Base-by-base conservation (phyloP, 495 filamentous ascomycete genomes). In the Clavariopsis aquatica region DNA sequence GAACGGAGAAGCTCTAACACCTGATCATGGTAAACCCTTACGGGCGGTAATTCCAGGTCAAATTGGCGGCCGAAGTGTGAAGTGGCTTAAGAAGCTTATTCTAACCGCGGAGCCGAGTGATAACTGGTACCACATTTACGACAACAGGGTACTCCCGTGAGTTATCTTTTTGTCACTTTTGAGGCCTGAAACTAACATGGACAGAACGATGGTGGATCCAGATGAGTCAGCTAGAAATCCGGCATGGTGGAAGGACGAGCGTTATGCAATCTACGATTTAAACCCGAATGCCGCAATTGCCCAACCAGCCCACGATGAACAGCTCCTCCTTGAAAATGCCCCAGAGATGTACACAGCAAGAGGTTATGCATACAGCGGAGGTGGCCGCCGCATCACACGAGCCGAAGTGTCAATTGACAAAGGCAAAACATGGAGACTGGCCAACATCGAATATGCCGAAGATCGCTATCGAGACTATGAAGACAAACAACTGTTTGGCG, bases 51-150 rank as follows among this genome's bases (percentile, higher is more conserved):
- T 98, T 8, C 93, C 93, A 0, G 92, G 93, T 3, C 92, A 96
- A 75, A 97, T 98, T 64, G 93, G 93, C 45, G 93, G 93, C 6
- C 81, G 93, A 51, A 96, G 92, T 74, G 93, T 98, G 27, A 98
- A 98, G 75, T 98, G 93, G 93, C 70, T 98, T 64, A 96, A 89
- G 79, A 87, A 81, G 45, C 82, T 98, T 53, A 89, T 93, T 29
- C 70, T 97, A 51, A 94, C 92, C 0, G 82, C 85, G 6, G 74
- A 76, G 3, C 93, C 93, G 0, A 96, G 91, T 71, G 89, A 93
- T 53, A 96, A 96, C 68, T 96, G 93, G 92, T 98, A 97, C 68
- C 93, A 98, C 74, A 91, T 95, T 57, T 91, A 95, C 71, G 93
- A 98, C 71, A 98, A 98, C 67, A 79, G 93, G 49, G 93, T 97